Percentiles rank a stretch among this genome's conserved stretches.
Conservation (phyloP, 179 eudicot genomes). For the Gypsophila paniculata region DNA sequence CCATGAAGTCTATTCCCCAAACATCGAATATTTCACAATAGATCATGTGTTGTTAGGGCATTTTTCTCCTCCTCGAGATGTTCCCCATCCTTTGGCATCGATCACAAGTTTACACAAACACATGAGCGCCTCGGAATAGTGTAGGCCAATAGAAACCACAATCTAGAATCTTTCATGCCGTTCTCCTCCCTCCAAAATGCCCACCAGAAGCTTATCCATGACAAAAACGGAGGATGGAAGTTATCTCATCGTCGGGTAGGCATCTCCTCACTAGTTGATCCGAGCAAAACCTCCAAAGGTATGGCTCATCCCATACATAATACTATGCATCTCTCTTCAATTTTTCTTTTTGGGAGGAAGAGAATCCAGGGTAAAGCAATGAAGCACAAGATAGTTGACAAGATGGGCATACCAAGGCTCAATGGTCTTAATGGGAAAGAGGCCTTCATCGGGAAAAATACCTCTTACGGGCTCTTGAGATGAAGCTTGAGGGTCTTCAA, state of each 20-base stretch:
- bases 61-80: not conserved
- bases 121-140: not conserved
- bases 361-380: not conserved
- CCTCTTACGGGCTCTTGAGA: not conserved
- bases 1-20: not conserved
- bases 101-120: not conserved
- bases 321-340: not conserved
- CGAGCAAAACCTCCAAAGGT: not conserved
- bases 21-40: not conserved
- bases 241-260: not conserved
- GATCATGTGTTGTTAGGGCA: not conserved
- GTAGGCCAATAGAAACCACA: not conserved
- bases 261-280: not conserved
- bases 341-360: not conserved
- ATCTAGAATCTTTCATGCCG: not conserved
- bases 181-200: not conserved
- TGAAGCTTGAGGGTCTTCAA: no score
- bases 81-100: not conserved
- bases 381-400: not conserved
- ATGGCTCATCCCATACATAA: not conserved
- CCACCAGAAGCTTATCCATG: not conserved
- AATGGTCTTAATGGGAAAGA: not conserved
- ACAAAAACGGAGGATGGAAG: not conserved
- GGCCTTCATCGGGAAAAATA: not conserved
- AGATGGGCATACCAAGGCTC: not conserved